phyloP scores from a whole-genome alignment of 805 yeast species.

The Yarrowia keelungensis region DNA sequence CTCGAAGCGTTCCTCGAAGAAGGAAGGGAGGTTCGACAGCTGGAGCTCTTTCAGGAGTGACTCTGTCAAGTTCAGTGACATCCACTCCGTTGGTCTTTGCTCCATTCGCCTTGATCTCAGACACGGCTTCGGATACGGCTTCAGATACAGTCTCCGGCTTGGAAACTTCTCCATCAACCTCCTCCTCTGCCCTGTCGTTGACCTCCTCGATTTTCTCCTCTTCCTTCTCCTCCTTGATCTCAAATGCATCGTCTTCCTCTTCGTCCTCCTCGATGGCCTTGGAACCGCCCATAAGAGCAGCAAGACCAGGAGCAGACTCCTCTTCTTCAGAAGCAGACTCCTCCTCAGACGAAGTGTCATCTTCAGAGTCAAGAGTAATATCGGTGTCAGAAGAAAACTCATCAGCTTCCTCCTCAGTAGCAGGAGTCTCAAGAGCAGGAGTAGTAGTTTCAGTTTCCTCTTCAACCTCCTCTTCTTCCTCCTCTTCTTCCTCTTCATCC shows the following conservation, averaged over 20 bases:
- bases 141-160: not conserved
- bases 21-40: constrained; percentile 59
- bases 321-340: constrained; percentile 39
- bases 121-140: not conserved
- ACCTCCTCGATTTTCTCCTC: not conserved
- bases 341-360: constrained; percentile 20
- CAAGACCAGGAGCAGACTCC: constrained; percentile 21
- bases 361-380: constrained; percentile 34
- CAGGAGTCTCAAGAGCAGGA: constrained; percentile 17
- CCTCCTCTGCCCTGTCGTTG: not conserved
- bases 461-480: constrained; percentile 3
- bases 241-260: constrained; percentile 30
- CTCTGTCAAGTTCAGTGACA: constrained; percentile 21
- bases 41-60: constrained; percentile 20
- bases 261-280: constrained; percentile 30
- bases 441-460: not conserved
- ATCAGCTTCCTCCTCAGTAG: constrained; percentile 1
- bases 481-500: constrained; percentile 11
- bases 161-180: not conserved
- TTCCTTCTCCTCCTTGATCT: constrained; percentile 20
- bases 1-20: constrained; percentile 82
- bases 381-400: constrained; percentile 24
- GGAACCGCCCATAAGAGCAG: constrained; percentile 20
- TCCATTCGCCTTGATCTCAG: constrained; percentile 1
- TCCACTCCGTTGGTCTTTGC: constrained; percentile 6